Percentiles rank a stretch among this genome's conserved stretches.
These are phyloP conservation scores for Fusarium poae DNA, from an alignment of 2,329 filamentous ascomycete species.

Conservation along the genomic window DNA sequence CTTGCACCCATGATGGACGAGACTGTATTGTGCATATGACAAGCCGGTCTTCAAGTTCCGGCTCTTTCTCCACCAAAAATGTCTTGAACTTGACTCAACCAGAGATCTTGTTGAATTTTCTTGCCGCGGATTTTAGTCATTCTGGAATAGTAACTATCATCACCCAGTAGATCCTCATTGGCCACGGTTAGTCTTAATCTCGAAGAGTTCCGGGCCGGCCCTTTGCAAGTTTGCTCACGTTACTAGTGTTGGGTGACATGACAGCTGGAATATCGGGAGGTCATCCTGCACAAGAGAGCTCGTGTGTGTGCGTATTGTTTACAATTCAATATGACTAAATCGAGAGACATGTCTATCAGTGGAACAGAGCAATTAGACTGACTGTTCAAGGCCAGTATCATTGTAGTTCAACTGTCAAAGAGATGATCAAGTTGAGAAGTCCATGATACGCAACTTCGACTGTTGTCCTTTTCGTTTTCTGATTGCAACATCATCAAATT, in stretches of 20 bases:
- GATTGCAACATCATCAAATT: background rate
- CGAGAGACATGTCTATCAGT: background rate
- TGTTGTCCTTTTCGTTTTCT: background rate
- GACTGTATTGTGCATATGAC: conserved; percentile 36
- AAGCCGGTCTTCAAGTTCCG: conserved; percentile 36
- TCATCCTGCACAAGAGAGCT: background rate
- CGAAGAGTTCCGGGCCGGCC: conserved; percentile 18
- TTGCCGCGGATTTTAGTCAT: conserved; percentile 7
- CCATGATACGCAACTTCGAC: background rate
- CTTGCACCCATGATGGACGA: conserved; percentile 29
- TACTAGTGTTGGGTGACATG: conserved; percentile 15
- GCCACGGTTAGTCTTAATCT: background rate
- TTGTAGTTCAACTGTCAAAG: background rate
- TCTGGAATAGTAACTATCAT: background rate
- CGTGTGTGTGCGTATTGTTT: conserved; percentile 3
- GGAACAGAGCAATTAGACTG: background rate
- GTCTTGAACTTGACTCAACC: conserved; percentile 1
- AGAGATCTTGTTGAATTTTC: conserved; percentile 7
- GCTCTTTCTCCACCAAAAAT: conserved; percentile 18
- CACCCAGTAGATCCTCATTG: background rate
- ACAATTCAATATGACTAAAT: conserved; percentile 29
- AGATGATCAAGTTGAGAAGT: background rate
- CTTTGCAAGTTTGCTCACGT: conserved; percentile 8
- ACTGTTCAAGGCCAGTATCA: background rate
- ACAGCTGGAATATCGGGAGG: conserved; percentile 12